Evolutionary conservation across 2,329 filamentous ascomycete species (phyloP).

Genomic region (Alternaria ventricosa): DNA sequence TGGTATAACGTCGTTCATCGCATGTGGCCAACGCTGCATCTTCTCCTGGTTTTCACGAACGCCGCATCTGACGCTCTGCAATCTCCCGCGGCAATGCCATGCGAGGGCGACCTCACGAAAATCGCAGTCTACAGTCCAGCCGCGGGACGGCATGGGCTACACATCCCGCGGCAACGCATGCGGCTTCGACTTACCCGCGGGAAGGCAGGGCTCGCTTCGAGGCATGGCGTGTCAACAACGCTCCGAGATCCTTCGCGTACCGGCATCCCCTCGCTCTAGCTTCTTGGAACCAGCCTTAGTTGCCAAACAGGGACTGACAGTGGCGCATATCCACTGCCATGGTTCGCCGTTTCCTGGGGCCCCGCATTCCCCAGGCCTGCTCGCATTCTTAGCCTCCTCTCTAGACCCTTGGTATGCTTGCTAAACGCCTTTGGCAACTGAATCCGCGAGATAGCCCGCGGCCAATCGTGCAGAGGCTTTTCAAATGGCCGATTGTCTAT

Average conservation of each 20-base stretch:
- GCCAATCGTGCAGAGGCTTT: neutral
- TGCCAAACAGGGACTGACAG: neutral
- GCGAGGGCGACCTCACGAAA: neutral
- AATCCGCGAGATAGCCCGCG: neutral
- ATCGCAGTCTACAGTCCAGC: neutral
- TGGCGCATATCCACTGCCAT: slow-evolving; percentile 9
- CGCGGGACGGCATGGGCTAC: slow-evolving; percentile 1
- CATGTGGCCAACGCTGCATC: neutral
- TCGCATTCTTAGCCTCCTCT: slow-evolving; percentile 1
- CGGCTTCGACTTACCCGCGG: slow-evolving; percentile 1
- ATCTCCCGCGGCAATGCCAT: neutral
- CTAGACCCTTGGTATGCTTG: neutral
- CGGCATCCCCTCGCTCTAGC: neutral
- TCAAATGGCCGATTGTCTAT: neutral
- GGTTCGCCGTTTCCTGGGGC: slow-evolving; percentile 23
- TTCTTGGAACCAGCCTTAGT: neutral
- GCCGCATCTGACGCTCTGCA: neutral
- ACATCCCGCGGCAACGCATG: neutral
- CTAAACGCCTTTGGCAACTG: neutral
- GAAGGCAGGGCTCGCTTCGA: neutral
- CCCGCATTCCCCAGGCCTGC: slow-evolving; percentile 14
- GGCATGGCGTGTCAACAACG: neutral
- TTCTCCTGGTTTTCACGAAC: neutral
- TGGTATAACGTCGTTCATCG: neutral
- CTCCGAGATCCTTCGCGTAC: neutral